These are phyloP conservation scores for Drechslerella dactyloides DNA, from an alignment of 2,329 filamentous ascomycete genomes.

Conservation along the genomic window DNA sequence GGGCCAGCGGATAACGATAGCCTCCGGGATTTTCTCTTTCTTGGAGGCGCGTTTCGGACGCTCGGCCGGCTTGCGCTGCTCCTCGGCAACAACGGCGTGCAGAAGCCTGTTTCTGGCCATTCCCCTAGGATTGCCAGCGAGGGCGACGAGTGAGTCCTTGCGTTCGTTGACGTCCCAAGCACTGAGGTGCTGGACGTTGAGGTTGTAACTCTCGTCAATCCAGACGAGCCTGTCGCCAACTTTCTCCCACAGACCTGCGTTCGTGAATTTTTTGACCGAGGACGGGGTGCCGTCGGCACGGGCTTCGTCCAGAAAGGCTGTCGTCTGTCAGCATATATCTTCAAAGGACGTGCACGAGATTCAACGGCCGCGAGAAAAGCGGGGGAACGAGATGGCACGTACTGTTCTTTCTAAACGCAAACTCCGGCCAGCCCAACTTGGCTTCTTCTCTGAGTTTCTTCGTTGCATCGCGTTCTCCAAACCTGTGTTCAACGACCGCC, in stretches of 20 bases:
- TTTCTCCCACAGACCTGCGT: constrained; percentile 37
- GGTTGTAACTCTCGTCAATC: constrained; percentile 41
- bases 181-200: constrained; percentile 46
- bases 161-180: constrained; percentile 48
- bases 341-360: too few species aligned
- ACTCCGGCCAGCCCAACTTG: constrained; percentile 44
- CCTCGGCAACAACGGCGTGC: constrained; percentile 28
- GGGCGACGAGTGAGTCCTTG: constrained; percentile 37
- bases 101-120: constrained; percentile 40
- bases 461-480: constrained; percentile 21
- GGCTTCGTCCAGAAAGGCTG: constrained; percentile 35
- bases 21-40: constrained; percentile 29
- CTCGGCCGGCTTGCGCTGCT: constrained; percentile 33
- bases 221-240: constrained; percentile 43
- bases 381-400: too few species aligned
- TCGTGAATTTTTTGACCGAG: constrained; percentile 43
- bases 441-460: constrained; percentile 33
- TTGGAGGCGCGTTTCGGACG: constrained; percentile 29
- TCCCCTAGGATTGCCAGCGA: constrained; percentile 35
- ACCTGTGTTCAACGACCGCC: constrained; percentile 18
- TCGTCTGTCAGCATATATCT: background rate
- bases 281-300: constrained; percentile 26
- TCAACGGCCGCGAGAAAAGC: background rate
- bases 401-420: constrained; percentile 49
- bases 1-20: constrained; percentile 42